Base-by-base conservation (phyloP, 345 rosid species). In the Diplotaxis tenuifolia region DNA sequence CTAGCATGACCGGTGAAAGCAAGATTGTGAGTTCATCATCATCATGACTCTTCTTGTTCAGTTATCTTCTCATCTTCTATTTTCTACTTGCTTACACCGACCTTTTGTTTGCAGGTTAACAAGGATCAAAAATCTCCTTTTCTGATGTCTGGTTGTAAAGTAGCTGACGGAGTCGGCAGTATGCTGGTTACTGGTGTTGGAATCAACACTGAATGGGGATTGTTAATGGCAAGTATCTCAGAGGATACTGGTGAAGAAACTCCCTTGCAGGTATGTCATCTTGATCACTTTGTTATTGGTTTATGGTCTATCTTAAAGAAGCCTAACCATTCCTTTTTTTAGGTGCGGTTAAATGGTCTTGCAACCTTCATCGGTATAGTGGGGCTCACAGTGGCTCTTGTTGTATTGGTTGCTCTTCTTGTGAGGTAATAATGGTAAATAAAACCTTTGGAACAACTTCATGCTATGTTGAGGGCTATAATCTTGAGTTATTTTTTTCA, bases 1-100 rank as follows among this genome's bases (percentile, higher is more conserved):
- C 99, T 73, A 95, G 98, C 91, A 96, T 96, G 99, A 96, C 99
- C 27, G 99, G 99, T 68, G 99, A 96, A 85, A 96, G 99, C 88
- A 87, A 86, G 82, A 81, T 75, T 67, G 99, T 95, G 80, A 84
- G 97, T 81, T 75, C 62, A 31, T 71, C 19, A 55, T 75, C 62
- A 31, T 71, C 19, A 55, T 65, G 4, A 47, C 73, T 68, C 23
- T 74, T 23, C 25, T 76, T 27, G 60, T 75, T 27, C 9, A 11
- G 2, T 45, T 62, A 18, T 59, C 53, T 34, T 32, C 53, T 23
- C 7, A 45, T 61, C 28, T 8, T 65, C 14, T 59, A 68, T n/a
- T 32, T 74, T 77, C 9, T 82, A 55, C 68, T 78, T 80, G 66
- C 62, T 71, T 27, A 62, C 29, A 40, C 40, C 34, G 34, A 45